These are phyloP conservation scores for Penicillium sp. DNA, from an alignment of 2,329 filamentous ascomycete genomes.

Conservation along the genomic window DNA sequence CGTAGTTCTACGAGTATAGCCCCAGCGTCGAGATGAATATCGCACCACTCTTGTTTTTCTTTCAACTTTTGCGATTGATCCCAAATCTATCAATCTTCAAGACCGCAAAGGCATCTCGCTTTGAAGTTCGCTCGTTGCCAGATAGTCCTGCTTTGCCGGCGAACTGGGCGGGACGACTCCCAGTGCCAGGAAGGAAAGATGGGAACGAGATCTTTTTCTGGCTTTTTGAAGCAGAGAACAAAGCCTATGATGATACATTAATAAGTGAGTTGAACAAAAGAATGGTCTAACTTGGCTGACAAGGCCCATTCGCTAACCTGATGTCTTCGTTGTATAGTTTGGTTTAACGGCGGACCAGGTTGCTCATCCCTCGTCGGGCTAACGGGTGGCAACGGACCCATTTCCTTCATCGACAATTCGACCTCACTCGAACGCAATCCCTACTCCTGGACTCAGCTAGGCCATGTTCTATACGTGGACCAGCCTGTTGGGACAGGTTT, in stretches of 20 bases:
- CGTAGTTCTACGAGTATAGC: background rate
- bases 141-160: constrained; percentile 35
- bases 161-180: constrained; percentile 45
- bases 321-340: constrained; percentile 32
- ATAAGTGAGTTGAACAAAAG: constrained; percentile 37
- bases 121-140: constrained; percentile 40
- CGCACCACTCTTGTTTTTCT: constrained; percentile 28
- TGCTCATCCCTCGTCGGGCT: constrained; percentile 45
- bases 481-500: constrained; percentile 47
- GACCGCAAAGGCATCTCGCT: constrained; percentile 27
- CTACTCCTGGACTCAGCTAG: constrained; percentile 41
- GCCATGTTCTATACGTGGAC: constrained; percentile 46
- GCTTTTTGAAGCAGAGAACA: constrained; percentile 43
- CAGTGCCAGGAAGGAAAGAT: constrained; percentile 35
- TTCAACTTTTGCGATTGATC: constrained; percentile 30
- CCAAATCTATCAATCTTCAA: constrained; percentile 12
- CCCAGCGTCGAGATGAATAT: constrained; percentile 30
- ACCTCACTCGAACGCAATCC: constrained; percentile 33
- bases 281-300: constrained; percentile 1
- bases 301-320: constrained; percentile 14
- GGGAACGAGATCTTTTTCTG: constrained; percentile 48
- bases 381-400: constrained; percentile 42
- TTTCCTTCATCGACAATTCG: constrained; percentile 40
- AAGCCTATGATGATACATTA: constrained; percentile 39
- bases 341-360: constrained; percentile 47